Conservation (phyloP, 805 yeast genomes). For the Saccharomycopsis vini region DNA sequence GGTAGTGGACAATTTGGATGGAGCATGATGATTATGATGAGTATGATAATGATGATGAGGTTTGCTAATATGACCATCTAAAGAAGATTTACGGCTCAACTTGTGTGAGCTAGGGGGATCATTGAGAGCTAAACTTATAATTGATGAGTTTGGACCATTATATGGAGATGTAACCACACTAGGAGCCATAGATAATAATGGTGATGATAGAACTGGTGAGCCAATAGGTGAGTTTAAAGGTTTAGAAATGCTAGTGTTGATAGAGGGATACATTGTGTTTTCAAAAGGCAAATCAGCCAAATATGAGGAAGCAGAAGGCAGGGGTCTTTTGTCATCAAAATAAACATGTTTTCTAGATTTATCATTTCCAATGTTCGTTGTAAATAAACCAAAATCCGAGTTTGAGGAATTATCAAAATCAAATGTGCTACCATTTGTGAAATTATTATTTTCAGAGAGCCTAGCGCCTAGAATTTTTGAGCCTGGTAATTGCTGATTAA, state of each 20-base stretch:
- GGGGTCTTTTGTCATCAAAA: background rate
- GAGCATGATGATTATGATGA: background rate
- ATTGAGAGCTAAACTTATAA: background rate
- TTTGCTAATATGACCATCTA: conserved; percentile 14
- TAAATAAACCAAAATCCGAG: background rate
- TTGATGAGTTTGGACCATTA: background rate
- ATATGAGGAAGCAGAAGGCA: background rate
- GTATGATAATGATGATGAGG: conserved; percentile 9
- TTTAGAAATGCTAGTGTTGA: background rate
- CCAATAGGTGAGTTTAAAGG: conserved; percentile 3
- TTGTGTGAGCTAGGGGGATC: background rate
- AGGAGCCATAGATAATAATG: background rate
- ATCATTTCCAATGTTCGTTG: background rate
- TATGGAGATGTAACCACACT: background rate
- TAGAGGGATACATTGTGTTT: background rate
- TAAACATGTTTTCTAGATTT: background rate
- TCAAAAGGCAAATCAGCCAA: too few relatives aligned
- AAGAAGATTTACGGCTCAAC: conserved; percentile 2
- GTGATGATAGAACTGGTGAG: conserved; percentile 6
- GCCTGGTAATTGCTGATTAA: background rate
- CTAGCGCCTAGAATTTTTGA: background rate
- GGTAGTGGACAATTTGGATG: background rate
- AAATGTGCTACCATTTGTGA: background rate
- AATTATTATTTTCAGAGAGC: background rate
- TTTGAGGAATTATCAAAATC: background rate